Evolutionary conservation across 2,329 filamentous ascomycete genomes (phyloP), one percentile per base, ranked within the genome.

Genomic region (Trichoderma sp.): DNA sequence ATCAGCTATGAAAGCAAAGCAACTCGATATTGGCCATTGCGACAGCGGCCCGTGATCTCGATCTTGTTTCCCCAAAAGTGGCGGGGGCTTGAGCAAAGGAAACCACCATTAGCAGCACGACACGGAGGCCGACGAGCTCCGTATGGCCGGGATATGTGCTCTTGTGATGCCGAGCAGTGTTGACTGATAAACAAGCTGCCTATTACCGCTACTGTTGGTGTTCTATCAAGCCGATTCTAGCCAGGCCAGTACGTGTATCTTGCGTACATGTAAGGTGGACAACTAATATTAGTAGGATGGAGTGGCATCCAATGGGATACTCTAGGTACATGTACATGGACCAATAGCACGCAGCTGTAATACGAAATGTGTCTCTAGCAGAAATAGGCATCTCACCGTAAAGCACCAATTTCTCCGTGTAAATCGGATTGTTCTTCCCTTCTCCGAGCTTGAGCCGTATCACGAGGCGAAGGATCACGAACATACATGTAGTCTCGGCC

Each of bases 51-150:
- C 47, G 21, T 21, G 8, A 24, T 49, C 21, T 49, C 47, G 47
- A 49, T 24, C 47, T 24, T 33, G n/a, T 40, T 59, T 59, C 13
- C 56, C 56, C 56, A 59, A 59, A 35, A 59, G 33, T 27, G 56
- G 56, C 35, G 21, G 21, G 19, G 56, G 27, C 33, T 27, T 40
- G 19, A 21, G 11, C n/a, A 11, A 24, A 11, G n/a, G 47, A 49
- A 21, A 49, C 47, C n/a, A 11, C 47, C 47, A 49, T 24, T 49
- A 8, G 47, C 47, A 49, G 8, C 47, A 24, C n/a, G 47, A 49
- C 47, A 49, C 47, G 47, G 47, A 49, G 13, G n/a, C 47, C n/a
- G n/a, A 24, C 47, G 3, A 24, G 47, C 13, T 49, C n/a, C 47
- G 24, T 24, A 21, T 21, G 4, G n/a, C 47, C n/a, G 47, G 37